Evolutionary conservation across 768 basidiomycete species (phyloP).

Genomic region (Mycena venus): DNA sequence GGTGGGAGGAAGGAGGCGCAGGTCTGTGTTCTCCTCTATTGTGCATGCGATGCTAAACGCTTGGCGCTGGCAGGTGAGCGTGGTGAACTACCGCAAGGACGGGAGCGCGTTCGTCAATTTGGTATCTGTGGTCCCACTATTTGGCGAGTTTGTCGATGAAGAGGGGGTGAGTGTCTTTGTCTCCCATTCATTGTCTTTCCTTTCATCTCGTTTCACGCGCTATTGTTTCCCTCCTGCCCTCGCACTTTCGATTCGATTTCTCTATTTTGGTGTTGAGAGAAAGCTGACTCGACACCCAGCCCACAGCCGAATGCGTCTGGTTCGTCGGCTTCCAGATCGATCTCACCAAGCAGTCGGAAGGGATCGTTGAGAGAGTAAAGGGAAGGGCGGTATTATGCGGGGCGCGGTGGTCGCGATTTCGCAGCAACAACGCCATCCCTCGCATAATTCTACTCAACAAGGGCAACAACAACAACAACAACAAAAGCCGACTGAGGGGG

Average conservation of each 20-base stretch:
- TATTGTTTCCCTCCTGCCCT: no score
- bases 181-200: no score
- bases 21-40: no score
- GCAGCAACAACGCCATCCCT: not conserved
- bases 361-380: conserved; percentile 84
- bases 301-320: conserved; percentile 81
- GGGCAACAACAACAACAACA: no score
- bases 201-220: no score
- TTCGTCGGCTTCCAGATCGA: conserved; percentile 98
- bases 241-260: no score
- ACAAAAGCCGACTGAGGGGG: no score
- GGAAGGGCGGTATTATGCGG: conserved; percentile 66
- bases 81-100: conserved; percentile 91
- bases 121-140: conserved; percentile 90
- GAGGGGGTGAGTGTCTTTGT: no score
- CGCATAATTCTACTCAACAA: no score
- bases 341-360: conserved; percentile 86
- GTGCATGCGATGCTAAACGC: no score
- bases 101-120: conserved; percentile 92
- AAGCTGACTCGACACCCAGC: conserved; percentile 60
- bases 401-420: not conserved
- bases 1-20: conserved; percentile 89
- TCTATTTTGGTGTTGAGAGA: no score
- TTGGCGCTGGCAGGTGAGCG: no score
- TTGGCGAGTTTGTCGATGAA: conserved; percentile 69